A percentile compares a stretch with the other conserved stretches of the same genome.
Conservation (phyloP, 2,329 filamentous ascomycete genomes). For the Gremmenia infestans region DNA sequence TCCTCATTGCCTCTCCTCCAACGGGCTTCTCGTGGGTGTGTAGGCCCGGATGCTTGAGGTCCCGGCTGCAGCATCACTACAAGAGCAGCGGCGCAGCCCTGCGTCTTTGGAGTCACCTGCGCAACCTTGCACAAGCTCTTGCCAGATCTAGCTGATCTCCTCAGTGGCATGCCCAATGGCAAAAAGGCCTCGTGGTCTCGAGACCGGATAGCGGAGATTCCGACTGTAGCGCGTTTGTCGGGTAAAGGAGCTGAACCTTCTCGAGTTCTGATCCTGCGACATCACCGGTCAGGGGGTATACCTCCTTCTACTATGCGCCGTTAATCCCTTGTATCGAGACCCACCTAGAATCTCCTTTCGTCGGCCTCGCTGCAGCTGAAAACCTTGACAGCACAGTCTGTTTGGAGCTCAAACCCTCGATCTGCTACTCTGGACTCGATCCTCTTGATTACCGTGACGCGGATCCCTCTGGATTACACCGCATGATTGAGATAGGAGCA, state of each 20-base stretch:
- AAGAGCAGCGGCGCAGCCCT: not conserved
- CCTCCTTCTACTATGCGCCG: constrained; percentile 5
- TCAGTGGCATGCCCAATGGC: not conserved
- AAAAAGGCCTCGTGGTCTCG: not conserved
- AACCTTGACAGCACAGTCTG: constrained; percentile 8
- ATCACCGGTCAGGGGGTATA: constrained; percentile 1
- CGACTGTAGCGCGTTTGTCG: not conserved
- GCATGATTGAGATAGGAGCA: constrained; percentile 15
- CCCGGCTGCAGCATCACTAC: not conserved
- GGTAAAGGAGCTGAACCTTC: constrained; percentile 5
- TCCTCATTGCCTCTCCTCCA: constrained; percentile 2
- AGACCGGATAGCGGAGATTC: not conserved
- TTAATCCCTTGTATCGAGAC: constrained; percentile 1
- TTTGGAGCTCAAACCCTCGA: constrained; percentile 19
- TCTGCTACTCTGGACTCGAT: constrained; percentile 18
- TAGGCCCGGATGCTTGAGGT: constrained; percentile 1
- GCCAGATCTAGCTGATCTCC: not conserved
- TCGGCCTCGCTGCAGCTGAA: constrained; percentile 14
- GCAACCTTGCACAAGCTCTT: not conserved
- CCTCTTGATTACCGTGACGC: constrained; percentile 9
- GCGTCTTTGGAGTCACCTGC: constrained; percentile 1
- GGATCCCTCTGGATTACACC: constrained; percentile 12
- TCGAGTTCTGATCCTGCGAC: constrained; percentile 4
- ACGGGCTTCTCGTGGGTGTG: not conserved
- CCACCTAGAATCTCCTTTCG: constrained; percentile 2